Base-by-base conservation (phyloP, 805 yeast genomes). In the Candida morakotiae region DNA sequence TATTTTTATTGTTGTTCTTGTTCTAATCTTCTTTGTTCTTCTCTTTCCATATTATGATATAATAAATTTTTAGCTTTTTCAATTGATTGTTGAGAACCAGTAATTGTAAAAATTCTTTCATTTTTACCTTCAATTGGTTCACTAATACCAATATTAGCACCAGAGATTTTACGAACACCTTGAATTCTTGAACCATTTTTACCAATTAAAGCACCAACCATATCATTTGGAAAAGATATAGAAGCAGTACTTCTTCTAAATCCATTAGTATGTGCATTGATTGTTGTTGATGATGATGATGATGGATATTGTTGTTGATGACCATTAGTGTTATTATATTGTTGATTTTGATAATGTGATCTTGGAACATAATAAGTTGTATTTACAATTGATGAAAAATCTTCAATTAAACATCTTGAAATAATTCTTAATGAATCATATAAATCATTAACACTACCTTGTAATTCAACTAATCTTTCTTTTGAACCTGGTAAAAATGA, bases 201-300 rank as follows among this genome's bases (percentile, higher is more conserved):
- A 42, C 96, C 96, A 49, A 88, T 86, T 38, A 88, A 69, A 35
- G 95, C 91, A 29, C 96, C 96, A 31, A 88, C 95, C 64, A 80
- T 79, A 42, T 80, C 86, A 47, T 83, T 81, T 26, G 94, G 87
- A 54, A 87, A 83, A 20, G 75, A 66, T 14, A 79, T 63, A 2
- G 70, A 59, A 29, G 73, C 71, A 5, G 75, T 48, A 15, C 41
- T 34, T 40, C 31, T 31, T 33, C 39, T 39, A 18, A 28, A 21
- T 16, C 31, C 30, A 20, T 27, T 31, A 15, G 17, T 5, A n/a
- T 19, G 7, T 16, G 15, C 5, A n/a, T 24, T 9, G 28, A 20
- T 29, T 32, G 28, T 5, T 16, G 28, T 9, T 22, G 32, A 32
- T 31, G 16, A 37, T 34, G 37, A 30, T 35, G 39, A 23, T 36